Base-by-base conservation (phyloP, 257 asterid species). In the Marsdenia floribunda region DNA sequence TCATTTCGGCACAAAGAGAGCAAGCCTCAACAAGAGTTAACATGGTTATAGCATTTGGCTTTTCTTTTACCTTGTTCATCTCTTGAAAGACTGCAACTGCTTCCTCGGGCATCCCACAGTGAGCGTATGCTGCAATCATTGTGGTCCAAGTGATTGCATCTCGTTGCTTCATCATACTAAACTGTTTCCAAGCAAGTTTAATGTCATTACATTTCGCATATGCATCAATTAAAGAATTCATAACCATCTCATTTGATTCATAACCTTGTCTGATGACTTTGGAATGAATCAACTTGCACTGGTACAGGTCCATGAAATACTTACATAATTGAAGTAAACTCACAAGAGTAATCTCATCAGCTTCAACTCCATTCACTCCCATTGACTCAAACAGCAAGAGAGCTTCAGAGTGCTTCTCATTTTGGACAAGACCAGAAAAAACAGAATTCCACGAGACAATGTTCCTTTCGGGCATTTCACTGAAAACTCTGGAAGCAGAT, bases 111-210 rank as follows among this genome's bases (percentile, higher is more conserved):
- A 93, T 81, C 77, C 96, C 91, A 71, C 96, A 85, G 76, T 75
- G 80, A 54, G 89, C 82, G 86, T 91, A 91, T 69, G 90, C 96
- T 24, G 97, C 87, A 77, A 93, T 91, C 94, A 93, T 93, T 74
- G 97, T 89, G 87, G 95, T 91, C 98, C 98, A 91, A 19, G 96
- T 90, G 47, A 93, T 88, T 29, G 73, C 74, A 85, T 93, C 97
- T 38, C 85, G 89, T 76, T 68, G 81, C 73, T 73, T 78, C 59
- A 88, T 83, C 73, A 67, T 86, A 82, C 80, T 73, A 81, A 93
- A 93, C 57, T 86, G 81, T 71, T 80, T 82, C 89, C 90, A 83
- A 2, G 97, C 88, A 80, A 75, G 68, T 73, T 70, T 59, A 70
- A 90, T 85, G 83, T 79, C 89, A 76, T 83, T 78, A 79, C 96